Percentiles rank a stretch among this genome's conserved stretches.
phyloP scores from a whole-genome alignment of 2,329 filamentous ascomycete genomes.

The Talaromyces sp. region DNA sequence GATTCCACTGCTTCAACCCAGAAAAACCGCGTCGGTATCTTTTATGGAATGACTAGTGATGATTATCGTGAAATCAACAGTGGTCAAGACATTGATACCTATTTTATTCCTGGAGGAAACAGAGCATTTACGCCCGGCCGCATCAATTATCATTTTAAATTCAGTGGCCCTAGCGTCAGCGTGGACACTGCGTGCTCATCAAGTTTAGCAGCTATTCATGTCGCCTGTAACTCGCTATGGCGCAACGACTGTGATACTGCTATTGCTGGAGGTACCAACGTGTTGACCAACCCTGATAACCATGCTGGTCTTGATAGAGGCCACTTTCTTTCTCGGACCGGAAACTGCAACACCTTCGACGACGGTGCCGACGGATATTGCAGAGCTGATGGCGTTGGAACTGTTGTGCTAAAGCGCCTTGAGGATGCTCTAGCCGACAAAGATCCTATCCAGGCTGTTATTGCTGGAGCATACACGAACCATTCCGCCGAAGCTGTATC shows the following conservation, averaged over 20 bases:
- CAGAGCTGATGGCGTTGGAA: slow-evolving; percentile 47
- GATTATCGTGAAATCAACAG: slow-evolving; percentile 65
- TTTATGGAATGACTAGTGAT: slow-evolving; percentile 69
- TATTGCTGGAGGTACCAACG: slow-evolving; percentile 71
- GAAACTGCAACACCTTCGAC: slow-evolving; percentile 49
- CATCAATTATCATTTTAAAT: slow-evolving; percentile 74
- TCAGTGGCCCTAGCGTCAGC: slow-evolving; percentile 65
- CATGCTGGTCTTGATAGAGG: slow-evolving; percentile 65
- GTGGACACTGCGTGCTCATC: slow-evolving; percentile 75
- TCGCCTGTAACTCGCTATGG: slow-evolving; percentile 68
- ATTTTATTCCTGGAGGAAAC: slow-evolving; percentile 60
- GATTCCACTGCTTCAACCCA: slow-evolving; percentile 65
- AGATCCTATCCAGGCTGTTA: slow-evolving; percentile 39
- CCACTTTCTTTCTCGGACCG: slow-evolving; percentile 28
- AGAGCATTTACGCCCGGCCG: slow-evolving; percentile 59
- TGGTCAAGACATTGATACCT: slow-evolving; percentile 63
- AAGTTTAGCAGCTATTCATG: slow-evolving; percentile 64
- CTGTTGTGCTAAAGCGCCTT: slow-evolving; percentile 49
- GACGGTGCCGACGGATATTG: slow-evolving; percentile 51
- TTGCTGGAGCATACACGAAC: slow-evolving; percentile 40
- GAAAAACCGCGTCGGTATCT: slow-evolving; percentile 61
- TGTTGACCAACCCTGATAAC: slow-evolving; percentile 71
- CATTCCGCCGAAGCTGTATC: slow-evolving; percentile 45
- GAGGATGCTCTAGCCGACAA: slow-evolving; percentile 49
- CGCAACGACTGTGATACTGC: slow-evolving; percentile 73